Evolutionary conservation across 2,329 filamentous ascomycete genomes (phyloP), one percentile per base, ranked within the genome.

Genomic region (Ophiobolus disseminans): DNA sequence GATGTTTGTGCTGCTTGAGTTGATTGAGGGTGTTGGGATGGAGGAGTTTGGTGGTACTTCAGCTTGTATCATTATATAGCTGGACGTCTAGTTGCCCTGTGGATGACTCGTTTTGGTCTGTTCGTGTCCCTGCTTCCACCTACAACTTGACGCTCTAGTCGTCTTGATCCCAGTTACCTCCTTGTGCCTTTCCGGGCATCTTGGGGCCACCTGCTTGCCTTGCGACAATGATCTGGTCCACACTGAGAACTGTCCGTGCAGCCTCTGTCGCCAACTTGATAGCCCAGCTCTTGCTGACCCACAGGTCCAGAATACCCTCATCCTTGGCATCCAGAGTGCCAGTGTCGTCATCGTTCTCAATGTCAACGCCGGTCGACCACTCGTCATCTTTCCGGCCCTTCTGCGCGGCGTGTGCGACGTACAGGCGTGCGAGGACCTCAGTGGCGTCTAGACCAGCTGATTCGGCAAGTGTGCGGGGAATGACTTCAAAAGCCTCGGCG

Each of bases 151-250:
- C 43, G 42, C 49, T 42, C 46, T 68, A 68, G 47, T 69, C 69
- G 68, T 88, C 86, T 66, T 87, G 83, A 72, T 88, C 86, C 86
- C 86, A 87, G 69, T 85, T 85, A 36, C 92, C 88, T 56, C 68
- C 64, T 55, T 71, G 66, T 77, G 97, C 97, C 62, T 91, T 94
- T 37, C 89, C 92, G 22, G 94, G 94, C 47, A 93, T 93, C 83
- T 99, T 99, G 17, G 95, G 94, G 28, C 94, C 94, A 70, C 94
- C 94, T 38, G 95, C 94, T 79, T 97, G 94, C 78, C 93, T 86
- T 56, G 95, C 92, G 48, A 99, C 94, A 72, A 99, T 99, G 70
- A 99, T 99, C 79, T 99, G 95, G 76, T 99, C 94, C 30, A 99
- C 94, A 38, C 91, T 96, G 58, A 99, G 80, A 22, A 99, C 89